A percentile compares a stretch with the other conserved stretches of the same genome.
phyloP scores from a whole-genome alignment of 2,329 filamentous ascomycete genomes.

The Xylariaceae sp. region DNA sequence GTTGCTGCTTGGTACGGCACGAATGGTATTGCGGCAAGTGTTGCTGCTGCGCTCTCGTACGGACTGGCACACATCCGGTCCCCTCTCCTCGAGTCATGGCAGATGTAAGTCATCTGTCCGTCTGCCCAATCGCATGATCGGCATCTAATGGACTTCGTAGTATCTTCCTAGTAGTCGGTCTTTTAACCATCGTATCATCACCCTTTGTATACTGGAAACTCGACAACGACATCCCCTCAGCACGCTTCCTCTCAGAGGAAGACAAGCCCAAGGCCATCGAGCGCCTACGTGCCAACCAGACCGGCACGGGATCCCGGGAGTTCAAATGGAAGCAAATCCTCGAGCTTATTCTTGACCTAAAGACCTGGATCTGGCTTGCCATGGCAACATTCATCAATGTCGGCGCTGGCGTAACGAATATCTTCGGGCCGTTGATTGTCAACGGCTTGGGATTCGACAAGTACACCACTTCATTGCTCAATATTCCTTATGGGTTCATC shows the following conservation, averaged over 20 bases:
- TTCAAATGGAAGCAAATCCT: slow-evolving; percentile 51
- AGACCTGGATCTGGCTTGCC: slow-evolving; percentile 58
- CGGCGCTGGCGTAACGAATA: slow-evolving; percentile 61
- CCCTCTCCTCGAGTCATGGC: slow-evolving; percentile 38
- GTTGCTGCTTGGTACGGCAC: slow-evolving; percentile 60
- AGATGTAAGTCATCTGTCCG: slow-evolving; percentile 32
- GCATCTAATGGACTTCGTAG: slow-evolving; percentile 19
- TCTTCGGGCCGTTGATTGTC: slow-evolving; percentile 64
- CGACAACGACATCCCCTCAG: slow-evolving; percentile 56
- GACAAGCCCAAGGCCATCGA: slow-evolving; percentile 60
- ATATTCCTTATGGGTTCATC: slow-evolving; percentile 64
- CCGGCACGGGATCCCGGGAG: slow-evolving; percentile 50
- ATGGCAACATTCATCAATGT: slow-evolving; percentile 63
- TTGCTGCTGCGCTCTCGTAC: slow-evolving; percentile 36
- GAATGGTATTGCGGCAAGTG: slow-evolving; percentile 58
- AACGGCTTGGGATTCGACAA: slow-evolving; percentile 59
- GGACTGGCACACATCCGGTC: slow-evolving; percentile 57
- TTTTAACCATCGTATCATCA: slow-evolving; percentile 57
- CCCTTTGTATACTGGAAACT: slow-evolving; percentile 60
- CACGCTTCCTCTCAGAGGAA: slow-evolving; percentile 57
- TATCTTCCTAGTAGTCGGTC: slow-evolving; percentile 60
- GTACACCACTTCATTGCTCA: slow-evolving; percentile 57
- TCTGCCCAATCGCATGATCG: neutral
- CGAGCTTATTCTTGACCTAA: slow-evolving; percentile 51
- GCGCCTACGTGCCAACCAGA: slow-evolving; percentile 52